A percentile compares a stretch with the other conserved stretches of the same genome.
Conservation (phyloP, 352 stramenopile species). For the Phytophthora pini region DNA sequence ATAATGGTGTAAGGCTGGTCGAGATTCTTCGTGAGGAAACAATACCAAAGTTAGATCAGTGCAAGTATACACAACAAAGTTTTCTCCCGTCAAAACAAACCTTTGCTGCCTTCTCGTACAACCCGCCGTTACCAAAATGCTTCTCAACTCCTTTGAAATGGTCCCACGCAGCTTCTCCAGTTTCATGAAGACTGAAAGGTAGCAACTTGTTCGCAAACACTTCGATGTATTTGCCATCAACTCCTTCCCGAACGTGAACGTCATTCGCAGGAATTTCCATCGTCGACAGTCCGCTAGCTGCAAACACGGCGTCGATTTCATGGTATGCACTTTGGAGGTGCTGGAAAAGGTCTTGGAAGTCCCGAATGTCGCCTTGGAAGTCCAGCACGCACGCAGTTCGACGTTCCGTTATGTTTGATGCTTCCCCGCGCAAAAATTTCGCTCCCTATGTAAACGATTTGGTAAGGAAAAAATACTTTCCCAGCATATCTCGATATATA, state of each 20-base stretch:
- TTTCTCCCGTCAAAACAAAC: not conserved
- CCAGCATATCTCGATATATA: not conserved
- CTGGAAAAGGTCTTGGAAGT: slow-evolving; percentile 44
- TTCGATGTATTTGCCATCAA: slow-evolving; percentile 34
- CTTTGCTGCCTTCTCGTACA: slow-evolving; percentile 14
- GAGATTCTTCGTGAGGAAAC: slow-evolving; percentile 17
- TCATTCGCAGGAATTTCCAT: slow-evolving; percentile 28
- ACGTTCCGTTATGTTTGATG: not conserved
- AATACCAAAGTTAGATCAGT: slow-evolving; percentile 1
- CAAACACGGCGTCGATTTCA: slow-evolving; percentile 45
- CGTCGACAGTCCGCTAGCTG: slow-evolving; percentile 21
- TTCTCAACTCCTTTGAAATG: slow-evolving; percentile 40
- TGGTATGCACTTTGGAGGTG: slow-evolving; percentile 38
- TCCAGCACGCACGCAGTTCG: slow-evolving; percentile 21
- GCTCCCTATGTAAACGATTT: slow-evolving; percentile 6
- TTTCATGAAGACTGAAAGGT: slow-evolving; percentile 32
- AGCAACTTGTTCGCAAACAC: slow-evolving; percentile 37
- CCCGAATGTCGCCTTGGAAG: slow-evolving; percentile 38
- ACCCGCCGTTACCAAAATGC: slow-evolving; percentile 29
- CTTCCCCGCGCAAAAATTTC: slow-evolving; percentile 8
- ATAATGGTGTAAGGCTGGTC: slow-evolving; percentile 37
- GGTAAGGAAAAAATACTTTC: not conserved
- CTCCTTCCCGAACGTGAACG: slow-evolving; percentile 29
- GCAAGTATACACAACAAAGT: not conserved
- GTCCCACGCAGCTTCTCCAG: slow-evolving; percentile 32